These are phyloP conservation scores for Termitomyces sp. DNA, from an alignment of 768 basidiomycete species.

Conservation along the genomic window DNA sequence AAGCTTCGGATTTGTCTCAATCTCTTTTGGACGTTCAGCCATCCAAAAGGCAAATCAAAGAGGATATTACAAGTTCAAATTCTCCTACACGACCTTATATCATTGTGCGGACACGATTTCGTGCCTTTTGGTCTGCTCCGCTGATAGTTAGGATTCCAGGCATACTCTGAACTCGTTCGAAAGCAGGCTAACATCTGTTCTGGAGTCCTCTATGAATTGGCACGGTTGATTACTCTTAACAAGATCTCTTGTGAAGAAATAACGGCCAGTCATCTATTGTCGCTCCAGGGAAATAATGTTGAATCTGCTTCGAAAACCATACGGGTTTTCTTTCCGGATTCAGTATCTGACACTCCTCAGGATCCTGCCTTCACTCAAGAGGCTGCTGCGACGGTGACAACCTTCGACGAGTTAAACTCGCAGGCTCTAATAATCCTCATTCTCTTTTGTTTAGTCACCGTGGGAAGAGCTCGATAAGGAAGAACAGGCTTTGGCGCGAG, in stretches of 20 bases:
- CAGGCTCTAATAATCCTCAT: background rate
- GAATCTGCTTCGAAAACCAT: constrained; percentile 22
- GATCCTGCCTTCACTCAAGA: constrained; percentile 32
- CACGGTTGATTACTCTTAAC: constrained; percentile 28
- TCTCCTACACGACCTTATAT: constrained; percentile 9
- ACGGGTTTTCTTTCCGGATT: constrained; percentile 6
- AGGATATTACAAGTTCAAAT: background rate
- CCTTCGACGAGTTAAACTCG: background rate
- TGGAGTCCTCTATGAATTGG: constrained; percentile 50
- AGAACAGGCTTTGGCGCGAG: constrained; percentile 27
- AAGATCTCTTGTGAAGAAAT: constrained; percentile 24
- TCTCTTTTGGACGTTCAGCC: background rate
- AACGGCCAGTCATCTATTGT: constrained; percentile 16
- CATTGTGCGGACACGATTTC: constrained; percentile 12
- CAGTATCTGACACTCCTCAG: background rate
- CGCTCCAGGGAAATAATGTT: constrained; percentile 25
- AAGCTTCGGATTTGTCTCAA: background rate
- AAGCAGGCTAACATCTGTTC: constrained; percentile 19
- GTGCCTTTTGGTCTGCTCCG: background rate
- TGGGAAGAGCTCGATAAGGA: constrained; percentile 63
- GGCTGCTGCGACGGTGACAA: constrained; percentile 24
- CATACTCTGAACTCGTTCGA: constrained; percentile 9
- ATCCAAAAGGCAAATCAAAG: constrained; percentile 3
- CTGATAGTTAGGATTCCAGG: constrained; percentile 6
- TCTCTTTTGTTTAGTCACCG: constrained; percentile 36